Evolutionary conservation across 345 rosid genomes (phyloP).

Genomic region (Sonneratia alba): DNA sequence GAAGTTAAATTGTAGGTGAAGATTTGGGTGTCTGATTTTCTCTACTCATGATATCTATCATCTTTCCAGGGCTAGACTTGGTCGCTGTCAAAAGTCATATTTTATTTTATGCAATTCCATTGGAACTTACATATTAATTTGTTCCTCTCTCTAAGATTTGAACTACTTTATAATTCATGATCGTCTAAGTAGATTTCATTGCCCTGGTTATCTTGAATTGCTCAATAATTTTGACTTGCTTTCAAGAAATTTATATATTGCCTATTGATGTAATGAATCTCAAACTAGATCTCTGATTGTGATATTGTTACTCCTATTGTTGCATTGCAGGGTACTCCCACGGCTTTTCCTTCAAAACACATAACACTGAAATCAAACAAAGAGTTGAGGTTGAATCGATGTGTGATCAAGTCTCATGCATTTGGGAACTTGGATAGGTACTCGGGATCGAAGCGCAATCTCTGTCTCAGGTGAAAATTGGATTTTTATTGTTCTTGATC

Average conservation of each 20-base stretch:
- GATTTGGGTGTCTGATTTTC: neutral
- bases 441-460: constrained; percentile 27
- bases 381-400: constrained; percentile 39
- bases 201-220: neutral
- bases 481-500: neutral
- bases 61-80: neutral
- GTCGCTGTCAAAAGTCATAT: neutral
- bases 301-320: constrained; percentile 1
- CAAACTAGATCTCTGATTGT: neutral
- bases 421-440: constrained; percentile 38
- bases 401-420: constrained; percentile 28
- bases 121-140: neutral
- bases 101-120: neutral
- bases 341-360: constrained; percentile 40
- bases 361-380: constrained; percentile 40
- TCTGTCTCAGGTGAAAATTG: constrained; percentile 38
- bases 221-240: neutral
- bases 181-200: neutral
- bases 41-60: neutral
- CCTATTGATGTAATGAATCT: neutral
- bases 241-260: neutral
- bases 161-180: neutral
- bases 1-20: neutral
- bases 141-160: neutral
- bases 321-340: constrained; percentile 56